Base-by-base conservation (phyloP, 2,329 filamentous ascomycete species). In the Curvularia sp. region DNA sequence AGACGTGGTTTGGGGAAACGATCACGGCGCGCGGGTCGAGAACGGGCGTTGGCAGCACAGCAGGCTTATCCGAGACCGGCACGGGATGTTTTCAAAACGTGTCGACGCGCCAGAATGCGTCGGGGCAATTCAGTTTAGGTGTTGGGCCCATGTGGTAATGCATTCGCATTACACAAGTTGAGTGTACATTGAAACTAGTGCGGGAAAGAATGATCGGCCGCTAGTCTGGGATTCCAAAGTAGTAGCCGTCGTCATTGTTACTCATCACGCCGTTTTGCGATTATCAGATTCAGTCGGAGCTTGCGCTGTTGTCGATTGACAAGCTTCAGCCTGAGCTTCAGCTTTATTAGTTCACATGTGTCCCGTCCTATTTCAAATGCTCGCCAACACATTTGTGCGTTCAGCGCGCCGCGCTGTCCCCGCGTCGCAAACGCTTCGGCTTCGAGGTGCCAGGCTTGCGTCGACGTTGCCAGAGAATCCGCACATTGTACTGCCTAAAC, bases 391-490 rank as follows among this genome's bases (percentile, higher is more conserved):
- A 13, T 51, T 70, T 6, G 48, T 62, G 52, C 68, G 64, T 38
- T 67, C 67, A 24, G 55, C 63, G 60, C 65, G 64, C 47, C 60
- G 63, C 42, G 26, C 67, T 30, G 60, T 58, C 0, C 42, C 63
- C 4, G 31, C 52, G 3, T 31, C 55, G 31, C 64, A 44, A 43
- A 59, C 57, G 44, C 63, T 72, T 6, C 61, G 60, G 20, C 65
- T 74, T 1, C 61, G 66, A 58, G 69, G 63, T 35, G 58, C 68
- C 53, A 61, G 74, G 63, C 41, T 49, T 43, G 56, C 71, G 28
- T 74, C 81, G 7, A 82, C 80, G 13, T 66, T 83, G 8, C 74
- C 78, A 57, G 75, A 77, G 54, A 82, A 82, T 62, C 72, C 75
- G 30, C 75, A 82, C 61, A 78, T 79, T 41, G 77, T 78, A 72